These are phyloP conservation scores for Endogone sp. DNA, from an alignment of 192 early-diverging fungal genomes.

Conservation along the genomic window DNA sequence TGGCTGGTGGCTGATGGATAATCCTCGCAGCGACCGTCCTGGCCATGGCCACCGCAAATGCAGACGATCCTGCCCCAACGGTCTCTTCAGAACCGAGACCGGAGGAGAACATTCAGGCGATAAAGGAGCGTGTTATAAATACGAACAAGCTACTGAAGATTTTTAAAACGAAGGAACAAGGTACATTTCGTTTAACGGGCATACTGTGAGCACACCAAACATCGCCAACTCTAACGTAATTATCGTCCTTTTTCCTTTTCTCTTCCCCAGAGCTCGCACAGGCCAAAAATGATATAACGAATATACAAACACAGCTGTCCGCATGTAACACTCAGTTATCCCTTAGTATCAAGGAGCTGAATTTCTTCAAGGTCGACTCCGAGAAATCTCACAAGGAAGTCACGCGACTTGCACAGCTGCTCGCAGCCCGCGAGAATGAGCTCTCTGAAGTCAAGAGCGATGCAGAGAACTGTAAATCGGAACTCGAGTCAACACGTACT, in stretches of 20 bases:
- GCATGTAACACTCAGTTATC: neutral
- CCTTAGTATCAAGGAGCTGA: neutral
- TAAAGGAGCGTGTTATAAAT: conserved; percentile 4
- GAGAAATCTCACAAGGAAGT: neutral
- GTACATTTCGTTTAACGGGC: too few relatives aligned
- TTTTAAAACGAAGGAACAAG: neutral
- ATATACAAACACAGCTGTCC: neutral
- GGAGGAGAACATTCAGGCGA: neutral
- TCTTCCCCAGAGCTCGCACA: neutral
- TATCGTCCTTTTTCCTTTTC: neutral
- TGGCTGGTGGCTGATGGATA: too few relatives aligned
- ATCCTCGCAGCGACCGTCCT: too few relatives aligned
- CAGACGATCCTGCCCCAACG: too few relatives aligned
- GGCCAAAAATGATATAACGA: neutral
- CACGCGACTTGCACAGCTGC: neutral
- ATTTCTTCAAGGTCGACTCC: conserved; percentile 2
- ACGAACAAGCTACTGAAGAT: neutral
- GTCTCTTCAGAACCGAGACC: too few relatives aligned
- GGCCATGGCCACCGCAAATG: too few relatives aligned
- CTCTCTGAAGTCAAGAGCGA: neutral
- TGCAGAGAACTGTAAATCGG: neutral
- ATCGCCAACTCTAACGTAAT: neutral
- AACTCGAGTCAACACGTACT: neutral
- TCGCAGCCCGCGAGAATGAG: neutral
- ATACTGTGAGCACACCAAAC: too few relatives aligned